Evolutionary conservation across 345 rosid species (phyloP).

Genomic region (Psidium guajava): DNA sequence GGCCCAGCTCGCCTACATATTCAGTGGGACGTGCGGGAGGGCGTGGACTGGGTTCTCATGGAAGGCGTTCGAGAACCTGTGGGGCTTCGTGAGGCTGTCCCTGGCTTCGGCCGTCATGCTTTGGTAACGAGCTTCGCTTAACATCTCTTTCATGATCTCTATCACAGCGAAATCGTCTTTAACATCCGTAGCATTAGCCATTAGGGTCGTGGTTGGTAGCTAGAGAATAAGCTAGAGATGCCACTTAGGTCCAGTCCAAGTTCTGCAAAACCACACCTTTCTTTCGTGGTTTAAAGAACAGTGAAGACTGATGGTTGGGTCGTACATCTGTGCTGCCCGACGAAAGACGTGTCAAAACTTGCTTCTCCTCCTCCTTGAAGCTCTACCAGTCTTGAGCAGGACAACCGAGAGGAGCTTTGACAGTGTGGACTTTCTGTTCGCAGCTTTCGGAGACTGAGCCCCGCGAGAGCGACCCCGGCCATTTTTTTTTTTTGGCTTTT

Average conservation of each 20-base stretch:
- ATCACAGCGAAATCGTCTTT: background rate
- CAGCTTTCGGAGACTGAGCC: background rate
- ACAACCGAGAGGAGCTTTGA: background rate
- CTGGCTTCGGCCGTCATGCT: slow-evolving; percentile 45
- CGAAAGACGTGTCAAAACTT: background rate
- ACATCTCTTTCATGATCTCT: background rate
- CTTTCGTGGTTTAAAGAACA: background rate
- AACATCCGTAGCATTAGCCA: background rate
- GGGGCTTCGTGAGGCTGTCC: slow-evolving; percentile 30
- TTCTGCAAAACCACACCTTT: too few species aligned
- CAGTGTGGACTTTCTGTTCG: background rate
- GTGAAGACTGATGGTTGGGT: background rate
- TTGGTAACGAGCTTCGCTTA: background rate
- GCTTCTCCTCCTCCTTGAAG: background rate
- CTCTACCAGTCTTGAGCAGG: background rate
- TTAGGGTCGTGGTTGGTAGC: background rate
- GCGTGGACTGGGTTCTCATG: slow-evolving; percentile 38
- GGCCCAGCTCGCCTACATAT: slow-evolving; percentile 47
- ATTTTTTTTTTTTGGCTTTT: background rate
- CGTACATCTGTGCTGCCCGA: too few species aligned
- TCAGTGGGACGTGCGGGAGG: slow-evolving; percentile 45
- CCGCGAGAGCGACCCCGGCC: background rate
- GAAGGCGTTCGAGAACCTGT: slow-evolving; percentile 8
- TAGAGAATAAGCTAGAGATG: too few species aligned
- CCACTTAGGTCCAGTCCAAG: too few species aligned